phyloP scores from a whole-genome alignment of 352 stramenopile genomes.

The Phytophthora crassamura region DNA sequence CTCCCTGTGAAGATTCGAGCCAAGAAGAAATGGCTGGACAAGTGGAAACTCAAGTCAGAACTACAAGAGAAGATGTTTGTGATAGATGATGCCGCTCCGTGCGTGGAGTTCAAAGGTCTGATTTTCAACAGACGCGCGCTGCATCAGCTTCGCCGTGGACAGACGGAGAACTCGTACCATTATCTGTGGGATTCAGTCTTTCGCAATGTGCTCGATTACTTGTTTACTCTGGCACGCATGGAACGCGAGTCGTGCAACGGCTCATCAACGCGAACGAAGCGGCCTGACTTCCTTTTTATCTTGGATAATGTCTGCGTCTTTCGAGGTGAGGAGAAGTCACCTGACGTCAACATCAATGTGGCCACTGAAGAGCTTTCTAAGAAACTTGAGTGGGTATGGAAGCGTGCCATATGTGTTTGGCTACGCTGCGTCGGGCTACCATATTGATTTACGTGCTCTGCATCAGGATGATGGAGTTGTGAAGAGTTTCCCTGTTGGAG shows the following conservation, averaged over 20 bases:
- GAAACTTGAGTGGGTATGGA: slow-evolving; percentile 24
- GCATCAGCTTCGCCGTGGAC: background rate
- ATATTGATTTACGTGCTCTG: slow-evolving; percentile 14
- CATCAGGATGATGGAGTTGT: background rate
- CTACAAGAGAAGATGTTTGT: slow-evolving; percentile 19
- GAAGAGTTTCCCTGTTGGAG: slow-evolving; percentile 7
- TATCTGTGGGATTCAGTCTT: slow-evolving; percentile 10
- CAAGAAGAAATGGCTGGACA: slow-evolving; percentile 10
- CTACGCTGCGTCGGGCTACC: slow-evolving; percentile 24
- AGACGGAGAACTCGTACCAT: slow-evolving; percentile 15
- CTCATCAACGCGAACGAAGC: background rate
- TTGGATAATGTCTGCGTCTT: slow-evolving; percentile 27
- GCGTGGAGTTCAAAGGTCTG: slow-evolving; percentile 11
- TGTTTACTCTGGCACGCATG: slow-evolving; percentile 18
- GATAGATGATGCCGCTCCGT: slow-evolving; percentile 5
- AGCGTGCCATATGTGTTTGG: slow-evolving; percentile 25
- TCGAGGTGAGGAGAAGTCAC: slow-evolving; percentile 20
- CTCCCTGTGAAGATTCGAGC: slow-evolving; percentile 21
- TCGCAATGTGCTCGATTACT: slow-evolving; percentile 14
- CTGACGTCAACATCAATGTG: slow-evolving; percentile 16
- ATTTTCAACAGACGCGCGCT: slow-evolving; percentile 10
- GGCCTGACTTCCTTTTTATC: slow-evolving; percentile 22
- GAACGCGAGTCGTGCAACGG: too few species aligned
- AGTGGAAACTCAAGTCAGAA: slow-evolving; percentile 4
- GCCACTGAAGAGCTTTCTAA: slow-evolving; percentile 5